Base-by-base conservation (phyloP, 164 flowering plant genomes). In the Malania oleifera region DNA sequence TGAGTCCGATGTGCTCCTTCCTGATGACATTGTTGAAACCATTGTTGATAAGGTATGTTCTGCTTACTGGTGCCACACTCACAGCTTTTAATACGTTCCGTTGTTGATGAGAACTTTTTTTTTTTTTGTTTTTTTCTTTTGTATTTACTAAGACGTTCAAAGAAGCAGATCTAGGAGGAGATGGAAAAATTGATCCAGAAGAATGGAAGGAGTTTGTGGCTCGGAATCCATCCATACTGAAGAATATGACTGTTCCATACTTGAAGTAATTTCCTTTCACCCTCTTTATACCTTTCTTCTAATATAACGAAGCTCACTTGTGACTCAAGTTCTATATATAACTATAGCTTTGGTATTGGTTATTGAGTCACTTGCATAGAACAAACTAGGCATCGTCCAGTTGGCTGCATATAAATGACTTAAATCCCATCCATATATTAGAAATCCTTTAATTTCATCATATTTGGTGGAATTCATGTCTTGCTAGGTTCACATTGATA, bases 181-280 rank as follows among this genome's bases (percentile, higher is more conserved):
- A 75, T 60, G 71, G 73, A 47, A 65, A 67, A 35, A 74, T 74
- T 47, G 72, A 74, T 51, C 52, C 29, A 17, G 79, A 76, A 56
- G 71, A 71, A 29, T 67, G 71, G 71, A 71, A 55, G 48, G 48
- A 48, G 22, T 60, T 62, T 3, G 70, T 59, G 35, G 46, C 53
- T 53, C 25, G 19, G 8, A 62, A 63, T 55, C 75, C 71, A 20
- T 67, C 71, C 3, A n/a, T 63, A 18, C 52, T 67, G 1, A 67
- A 71, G 59, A 63, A 64, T 40, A 72, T 72, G 76, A 72, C 76
- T 14, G 27, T 72, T 56, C 72, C 72, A 52, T 66, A 64, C 55
- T 53, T 72, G 61, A 67, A 46, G 75, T 72, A 66, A 70, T 44
- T 17, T 9, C 11, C 22, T 22, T 15, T 25, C 12, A 31, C 11